These are phyloP conservation scores for Pichia insulana DNA, from an alignment of 805 yeast genomes.

Conservation along the genomic window DNA sequence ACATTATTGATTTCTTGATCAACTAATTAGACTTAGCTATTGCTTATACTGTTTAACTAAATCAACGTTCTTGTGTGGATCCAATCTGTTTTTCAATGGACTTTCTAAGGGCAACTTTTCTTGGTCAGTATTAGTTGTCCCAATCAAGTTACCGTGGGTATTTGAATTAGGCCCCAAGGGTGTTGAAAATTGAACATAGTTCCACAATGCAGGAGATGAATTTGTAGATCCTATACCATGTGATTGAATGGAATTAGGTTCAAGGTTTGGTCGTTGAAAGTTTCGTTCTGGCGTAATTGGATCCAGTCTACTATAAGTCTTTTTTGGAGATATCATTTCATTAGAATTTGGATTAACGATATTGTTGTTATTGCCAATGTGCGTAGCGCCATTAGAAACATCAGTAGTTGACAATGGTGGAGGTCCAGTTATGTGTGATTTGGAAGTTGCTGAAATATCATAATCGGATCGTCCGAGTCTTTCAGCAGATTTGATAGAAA, in stretches of 20 bases:
- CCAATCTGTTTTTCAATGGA: constrained; percentile 21
- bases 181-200: constrained; percentile 66
- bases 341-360: not conserved
- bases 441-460: not conserved
- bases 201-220: constrained; percentile 90
- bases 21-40: too few species aligned
- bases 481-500: not conserved
- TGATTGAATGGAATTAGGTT: constrained; percentile 27
- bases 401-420: not conserved
- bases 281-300: constrained; percentile 62
- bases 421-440: not conserved
- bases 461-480: not conserved
- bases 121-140: not conserved
- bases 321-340: constrained; percentile 24
- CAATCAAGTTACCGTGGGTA: not conserved
- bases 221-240: constrained; percentile 33
- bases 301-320: constrained; percentile 41
- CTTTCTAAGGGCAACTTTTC: constrained; percentile 18
- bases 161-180: constrained; percentile 22
- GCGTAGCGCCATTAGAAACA: too few species aligned
- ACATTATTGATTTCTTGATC: too few species aligned
- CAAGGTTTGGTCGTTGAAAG: constrained; percentile 20
- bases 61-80: constrained; percentile 32
- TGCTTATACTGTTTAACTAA: constrained; percentile 38
- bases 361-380: not conserved